Evolutionary conservation across 176 grass and related monocot species (phyloP), one percentile per base, ranked within the genome.

Genomic region (Microstegium vimineum): DNA sequence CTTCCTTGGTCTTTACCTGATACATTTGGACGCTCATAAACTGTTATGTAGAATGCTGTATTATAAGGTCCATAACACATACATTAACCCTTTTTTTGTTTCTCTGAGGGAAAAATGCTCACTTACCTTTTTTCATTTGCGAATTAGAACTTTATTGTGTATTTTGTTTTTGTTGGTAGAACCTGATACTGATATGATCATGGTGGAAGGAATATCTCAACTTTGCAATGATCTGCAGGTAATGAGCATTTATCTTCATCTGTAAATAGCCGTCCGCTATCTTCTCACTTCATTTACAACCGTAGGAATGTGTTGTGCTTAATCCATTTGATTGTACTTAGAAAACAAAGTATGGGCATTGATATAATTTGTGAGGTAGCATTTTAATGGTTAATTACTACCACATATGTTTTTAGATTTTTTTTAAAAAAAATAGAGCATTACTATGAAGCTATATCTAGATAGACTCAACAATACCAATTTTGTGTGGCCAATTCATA

Each of bases 121-220:
- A 20, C 30, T 36, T 67, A 13, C 4, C 27, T 46, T 14, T 23
- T 74, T 22, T 51, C 33, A 49, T 37, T 45, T 46, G 20, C 14
- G 0, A 28, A 41, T 30, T 46, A 26, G 10, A 5, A 49, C 43
- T 62, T 86, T 57, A 66, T 56, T 23, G 0, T 62, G 32, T 82
- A 75, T 79, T 17, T 66, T 86, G 20, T 81, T 82, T 36, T 80
- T 72, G 49, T 63, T 83, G 74, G n/a, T 85, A 98, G 93, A 98
- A 84, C 85, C 89, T 65, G 90, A 93, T 91, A 76, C 51, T 82
- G 93, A 98, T 82, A 98, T 98, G 93, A 83, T 98, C 75, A 90
- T 98, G 72, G 96, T 95, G 74, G 96, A 98, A 49, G 93, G 96
- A 62, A 73, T 94, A 84, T 93, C 96, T 86, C 96, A 93, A 66